phyloP scores from a whole-genome alignment of 2,329 filamentous ascomycete genomes.

The Nannizzia gypsea region DNA sequence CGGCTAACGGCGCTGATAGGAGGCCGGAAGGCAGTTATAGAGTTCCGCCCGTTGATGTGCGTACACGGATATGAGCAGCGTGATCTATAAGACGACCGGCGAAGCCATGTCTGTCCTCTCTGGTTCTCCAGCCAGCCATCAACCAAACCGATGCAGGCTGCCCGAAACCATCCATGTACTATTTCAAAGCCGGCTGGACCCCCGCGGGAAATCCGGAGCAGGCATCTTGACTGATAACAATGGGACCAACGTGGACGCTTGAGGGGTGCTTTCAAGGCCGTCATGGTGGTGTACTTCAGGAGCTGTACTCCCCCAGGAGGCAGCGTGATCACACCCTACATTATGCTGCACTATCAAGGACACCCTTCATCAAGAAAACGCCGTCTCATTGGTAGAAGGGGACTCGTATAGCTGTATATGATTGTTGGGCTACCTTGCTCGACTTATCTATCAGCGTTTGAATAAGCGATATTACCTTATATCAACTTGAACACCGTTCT shows the following conservation, averaged over 20 bases:
- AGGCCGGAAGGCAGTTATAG: no score
- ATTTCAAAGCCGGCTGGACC: no score
- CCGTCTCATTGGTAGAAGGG: neutral
- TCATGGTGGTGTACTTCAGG: neutral
- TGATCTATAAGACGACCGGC: no score
- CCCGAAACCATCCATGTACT: no score
- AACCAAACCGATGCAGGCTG: no score
- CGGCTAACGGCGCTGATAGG: no score
- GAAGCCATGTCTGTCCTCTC: no score
- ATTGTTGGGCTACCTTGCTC: neutral
- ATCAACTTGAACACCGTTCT: neutral
- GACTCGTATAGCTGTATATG: neutral
- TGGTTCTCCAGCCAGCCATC: no score
- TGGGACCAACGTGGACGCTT: neutral
- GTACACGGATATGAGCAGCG: no score
- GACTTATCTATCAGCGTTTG: neutral
- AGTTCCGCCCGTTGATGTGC: no score
- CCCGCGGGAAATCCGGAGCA: no score
- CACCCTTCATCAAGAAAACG: neutral
- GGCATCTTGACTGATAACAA: neutral
- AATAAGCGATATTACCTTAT: neutral
- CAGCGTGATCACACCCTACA: neutral
- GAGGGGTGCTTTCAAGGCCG: neutral
- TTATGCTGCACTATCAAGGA: neutral
- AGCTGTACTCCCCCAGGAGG: neutral